Base-by-base conservation (phyloP, 345 rosid species). In the Populus alba region DNA sequence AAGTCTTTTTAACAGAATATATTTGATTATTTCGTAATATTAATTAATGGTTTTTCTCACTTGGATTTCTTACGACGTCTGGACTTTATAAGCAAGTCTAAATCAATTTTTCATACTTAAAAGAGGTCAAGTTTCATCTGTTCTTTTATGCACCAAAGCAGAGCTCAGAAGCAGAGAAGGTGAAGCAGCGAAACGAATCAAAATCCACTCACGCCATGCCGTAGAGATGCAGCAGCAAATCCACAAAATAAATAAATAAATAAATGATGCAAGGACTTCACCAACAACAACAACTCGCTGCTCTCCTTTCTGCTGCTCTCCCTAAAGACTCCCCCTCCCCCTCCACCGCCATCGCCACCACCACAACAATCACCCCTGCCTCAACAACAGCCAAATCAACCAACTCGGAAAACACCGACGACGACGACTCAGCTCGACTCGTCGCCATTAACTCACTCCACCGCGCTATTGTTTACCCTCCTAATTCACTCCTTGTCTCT, bases 391-490 rank as follows among this genome's bases (percentile, higher is more conserved):
- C 75, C 13, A 78, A 78, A 78, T 37, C 83, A 49, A 47, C 81
- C n/a, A 83, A 66, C 71, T 79, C 86, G n/a, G 79, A 77, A 51
- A 51, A 51, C 57, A 51, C 20, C 59, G 92, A 88, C 47, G 84
- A 80, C 75, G 86, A 66, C 70, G 95, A 94, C 53, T 85, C 97
- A 1, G 81, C 91, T 62, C 92, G 97, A 41, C 85, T 92, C 67
- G 85, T 84, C 72, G 93, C 97, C 47, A 83, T 92, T 75, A 88
- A 80, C 85, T 92, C 97, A 22, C 97, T 95, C 73, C 97, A 91
- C 81, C 90, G 97, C 73, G 94, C 97, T 59, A 86, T 95, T 77
- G 85, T 89, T 59, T 92, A 85, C 78, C 94, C 93, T 78, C 98
- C 91, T 8, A 92, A 92, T 88, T 92, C 95, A 17, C 85, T 95